These are phyloP conservation scores for Sporopachydermia lactativora DNA, from an alignment of 805 yeast genomes.

Conservation along the genomic window DNA sequence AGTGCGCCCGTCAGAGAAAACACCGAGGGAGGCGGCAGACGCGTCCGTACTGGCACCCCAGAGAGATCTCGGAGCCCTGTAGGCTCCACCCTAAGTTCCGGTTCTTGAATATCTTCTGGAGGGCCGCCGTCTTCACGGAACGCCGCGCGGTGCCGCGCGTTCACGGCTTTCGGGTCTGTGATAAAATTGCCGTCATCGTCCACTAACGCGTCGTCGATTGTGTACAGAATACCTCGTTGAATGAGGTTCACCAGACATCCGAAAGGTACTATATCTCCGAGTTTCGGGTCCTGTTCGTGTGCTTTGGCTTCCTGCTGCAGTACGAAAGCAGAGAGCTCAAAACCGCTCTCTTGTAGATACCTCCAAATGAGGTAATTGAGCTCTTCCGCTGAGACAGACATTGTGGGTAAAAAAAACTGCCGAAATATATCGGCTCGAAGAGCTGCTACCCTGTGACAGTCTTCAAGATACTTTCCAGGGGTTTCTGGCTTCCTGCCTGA, in stretches of 20 bases:
- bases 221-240: constrained; percentile 73
- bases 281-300: constrained; percentile 36
- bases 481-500: too few species aligned
- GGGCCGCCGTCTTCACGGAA: not conserved
- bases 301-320: constrained; percentile 62
- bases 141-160: not conserved
- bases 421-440: too few species aligned
- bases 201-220: constrained; percentile 51
- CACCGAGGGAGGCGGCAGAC: not conserved
- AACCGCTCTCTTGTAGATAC: constrained; percentile 75
- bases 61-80: not conserved
- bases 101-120: too few species aligned
- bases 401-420: too few species aligned
- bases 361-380: constrained; percentile 88
- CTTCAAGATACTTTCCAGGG: too few species aligned
- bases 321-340: constrained; percentile 66
- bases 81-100: not conserved
- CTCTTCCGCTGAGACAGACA: constrained; percentile 76
- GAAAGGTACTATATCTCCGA: constrained; percentile 42
- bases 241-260: constrained; percentile 74
- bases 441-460: too few species aligned
- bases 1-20: not conserved
- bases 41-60: not conserved
- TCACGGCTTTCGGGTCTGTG: constrained; percentile 10
- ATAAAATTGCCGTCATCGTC: constrained; percentile 14